phyloP scores from a whole-genome alignment of 257 asterid genomes.

The Coffea canephora region DNA sequence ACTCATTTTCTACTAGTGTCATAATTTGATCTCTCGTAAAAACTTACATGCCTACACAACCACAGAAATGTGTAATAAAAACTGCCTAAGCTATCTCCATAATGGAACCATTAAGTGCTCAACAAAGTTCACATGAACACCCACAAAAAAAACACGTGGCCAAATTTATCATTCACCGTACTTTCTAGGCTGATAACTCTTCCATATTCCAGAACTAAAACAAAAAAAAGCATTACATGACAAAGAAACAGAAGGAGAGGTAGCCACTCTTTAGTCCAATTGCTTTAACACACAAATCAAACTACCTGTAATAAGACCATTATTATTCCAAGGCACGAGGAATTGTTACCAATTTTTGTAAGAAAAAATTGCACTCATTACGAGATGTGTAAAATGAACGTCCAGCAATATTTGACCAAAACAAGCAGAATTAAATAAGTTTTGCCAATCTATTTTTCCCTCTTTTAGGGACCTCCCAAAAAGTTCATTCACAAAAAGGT shows the following conservation, averaged over 20 bases:
- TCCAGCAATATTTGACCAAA: background rate
- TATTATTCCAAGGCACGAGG: background rate
- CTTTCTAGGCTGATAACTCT: background rate
- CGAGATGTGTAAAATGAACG: background rate
- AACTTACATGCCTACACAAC: background rate
- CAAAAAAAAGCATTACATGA: background rate
- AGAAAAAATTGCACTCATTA: too few species aligned
- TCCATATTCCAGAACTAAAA: too few species aligned
- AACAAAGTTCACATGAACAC: background rate
- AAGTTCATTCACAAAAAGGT: background rate
- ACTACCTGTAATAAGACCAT: background rate
- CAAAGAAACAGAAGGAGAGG: too few species aligned
- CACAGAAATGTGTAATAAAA: background rate
- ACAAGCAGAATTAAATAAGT: background rate
- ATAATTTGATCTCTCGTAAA: background rate
- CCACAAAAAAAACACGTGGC: background rate
- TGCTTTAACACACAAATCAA: background rate
- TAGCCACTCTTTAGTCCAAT: background rate
- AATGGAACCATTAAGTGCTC: background rate
- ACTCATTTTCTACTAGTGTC: background rate
- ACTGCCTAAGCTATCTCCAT: background rate
- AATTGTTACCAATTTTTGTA: background rate
- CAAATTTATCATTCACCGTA: background rate
- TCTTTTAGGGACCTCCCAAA: background rate
- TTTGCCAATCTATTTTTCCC: background rate